Evolutionary conservation across 169 alveolate genomes (phyloP).

Genomic region (Plasmodium gallinaceum): DNA sequence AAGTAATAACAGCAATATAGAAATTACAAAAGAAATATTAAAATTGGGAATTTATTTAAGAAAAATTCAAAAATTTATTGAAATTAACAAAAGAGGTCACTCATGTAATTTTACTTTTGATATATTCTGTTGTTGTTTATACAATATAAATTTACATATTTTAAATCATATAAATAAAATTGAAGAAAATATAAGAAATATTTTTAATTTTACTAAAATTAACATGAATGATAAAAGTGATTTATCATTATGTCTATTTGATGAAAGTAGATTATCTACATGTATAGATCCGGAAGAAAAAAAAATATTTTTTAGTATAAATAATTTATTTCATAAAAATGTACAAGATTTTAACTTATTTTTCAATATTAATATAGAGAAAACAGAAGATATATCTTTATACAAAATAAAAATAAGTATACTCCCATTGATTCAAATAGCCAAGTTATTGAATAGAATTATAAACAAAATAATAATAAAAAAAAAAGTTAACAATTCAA

Average conservation of each 20-base stretch:
- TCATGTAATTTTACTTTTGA: constrained; percentile 65
- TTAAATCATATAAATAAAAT: constrained; percentile 54
- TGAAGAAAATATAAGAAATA: constrained; percentile 63
- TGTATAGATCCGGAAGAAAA: constrained; percentile 68
- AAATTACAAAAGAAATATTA: constrained; percentile 50
- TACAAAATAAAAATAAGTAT: constrained; percentile 65
- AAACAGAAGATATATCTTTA: constrained; percentile 61
- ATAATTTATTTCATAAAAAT: constrained; percentile 71
- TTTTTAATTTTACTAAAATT: constrained; percentile 65
- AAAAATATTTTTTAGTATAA: constrained; percentile 62
- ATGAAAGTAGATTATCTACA: constrained; percentile 41
- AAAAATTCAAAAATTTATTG: constrained; percentile 51
- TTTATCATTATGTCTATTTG: constrained; percentile 42
- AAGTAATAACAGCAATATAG: constrained; percentile 44
- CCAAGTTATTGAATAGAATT: constrained; percentile 56
- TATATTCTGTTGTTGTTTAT: constrained; percentile 63
- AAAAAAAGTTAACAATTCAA: constrained; percentile 52
- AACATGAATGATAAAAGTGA: constrained; percentile 39
- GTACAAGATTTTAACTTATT: constrained; percentile 52
- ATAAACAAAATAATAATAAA: constrained; percentile 56
- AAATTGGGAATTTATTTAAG: constrained; percentile 57
- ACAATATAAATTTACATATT: constrained; percentile 54
- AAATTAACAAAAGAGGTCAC: constrained; percentile 67
- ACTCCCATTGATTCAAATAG: constrained; percentile 55
- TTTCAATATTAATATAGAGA: constrained; percentile 66